Percentiles rank a stretch among this genome's conserved stretches.
These are phyloP conservation scores for Quercus alba DNA, from an alignment of 306 rosid species.

Conservation along the genomic window DNA sequence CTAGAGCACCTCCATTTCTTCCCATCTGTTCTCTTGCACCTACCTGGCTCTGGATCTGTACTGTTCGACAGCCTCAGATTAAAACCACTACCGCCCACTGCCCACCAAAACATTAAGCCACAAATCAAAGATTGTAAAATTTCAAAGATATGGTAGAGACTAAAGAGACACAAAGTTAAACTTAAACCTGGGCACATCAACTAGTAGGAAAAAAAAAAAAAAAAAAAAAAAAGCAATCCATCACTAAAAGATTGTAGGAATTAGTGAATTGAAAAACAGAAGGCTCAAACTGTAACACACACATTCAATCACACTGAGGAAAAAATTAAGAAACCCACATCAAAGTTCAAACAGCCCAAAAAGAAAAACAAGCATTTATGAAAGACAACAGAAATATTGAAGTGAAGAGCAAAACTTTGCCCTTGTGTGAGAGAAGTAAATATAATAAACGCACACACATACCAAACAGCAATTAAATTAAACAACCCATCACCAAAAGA, in stretches of 20 bases:
- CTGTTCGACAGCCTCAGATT: conserved; percentile 48
- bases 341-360: background rate
- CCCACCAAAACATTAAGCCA: background rate
- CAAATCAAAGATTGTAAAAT: background rate
- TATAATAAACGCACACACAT: background rate
- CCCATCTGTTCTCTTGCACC: conserved; percentile 84
- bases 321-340: background rate
- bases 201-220: conserved; percentile 4
- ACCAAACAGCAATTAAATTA: background rate
- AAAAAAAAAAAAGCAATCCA: conserved; percentile 7
- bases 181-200: background rate
- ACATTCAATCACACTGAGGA: background rate
- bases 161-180: background rate
- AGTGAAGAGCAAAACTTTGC: background rate
- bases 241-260: conserved; percentile 15
- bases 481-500: background rate
- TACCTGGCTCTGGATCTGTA: conserved; percentile 65
- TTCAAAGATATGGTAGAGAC: conserved; percentile 15
- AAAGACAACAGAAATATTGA: background rate
- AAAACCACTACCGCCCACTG: conserved; percentile 44
- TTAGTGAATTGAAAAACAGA: conserved; percentile 3
- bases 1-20: conserved; percentile 89
- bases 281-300: conserved; percentile 5
- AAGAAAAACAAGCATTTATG: conserved; percentile 10
- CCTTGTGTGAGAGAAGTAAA: background rate